Base-by-base conservation (phyloP, 306 rosid species). In the Vigna angularis region DNA sequence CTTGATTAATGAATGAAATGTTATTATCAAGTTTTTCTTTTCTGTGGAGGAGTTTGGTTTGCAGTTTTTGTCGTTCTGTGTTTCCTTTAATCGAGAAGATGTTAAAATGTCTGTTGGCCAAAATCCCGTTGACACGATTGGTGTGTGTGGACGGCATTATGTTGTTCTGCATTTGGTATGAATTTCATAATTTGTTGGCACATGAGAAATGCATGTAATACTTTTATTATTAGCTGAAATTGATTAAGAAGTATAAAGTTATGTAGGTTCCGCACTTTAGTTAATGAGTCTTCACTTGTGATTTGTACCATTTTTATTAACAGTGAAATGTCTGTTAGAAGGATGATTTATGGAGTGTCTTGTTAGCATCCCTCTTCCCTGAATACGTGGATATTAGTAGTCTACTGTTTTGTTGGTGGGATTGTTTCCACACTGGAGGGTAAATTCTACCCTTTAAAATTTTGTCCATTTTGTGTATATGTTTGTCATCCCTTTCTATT, bases 401-500 rank as follows among this genome's bases (percentile, higher is more conserved):
- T 66, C 52, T 30, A 53, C 17, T 61, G 28, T 40, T 51, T n/a
- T 61, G 11, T 51, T 51, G 30, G 13, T 51, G 62, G 59, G 7
- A 30, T 22, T 74, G 18, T 47, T 44, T 42, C 47, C 70, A 26
- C 26, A 28, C 30, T 3, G 50, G 26, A 53, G 30, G 50, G 12
- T 11, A 24, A 65, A 5, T 64, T 47, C 65, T 83, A 34, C 73
- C 75, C 34, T 72, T 5, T 17, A 61, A 67, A 20, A 38, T 24
- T 17, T 73, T 47, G 72, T 28, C 68, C 59, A 49, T 59, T 65
- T 48, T 49, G 9, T 63, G 16, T n/a, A 55, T 45, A 67, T 83
- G 34, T 74, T 38, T 24, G 6, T 59, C 58, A 17, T 18, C 32
- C 44, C 7, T 78, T 17, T 47, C 50, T 18, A 45, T 8, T 4